Percentiles rank a stretch among this genome's conserved stretches.
Evolutionary conservation across 2,329 filamentous ascomycete genomes (phyloP).

Genomic region (Fusarium albidum): DNA sequence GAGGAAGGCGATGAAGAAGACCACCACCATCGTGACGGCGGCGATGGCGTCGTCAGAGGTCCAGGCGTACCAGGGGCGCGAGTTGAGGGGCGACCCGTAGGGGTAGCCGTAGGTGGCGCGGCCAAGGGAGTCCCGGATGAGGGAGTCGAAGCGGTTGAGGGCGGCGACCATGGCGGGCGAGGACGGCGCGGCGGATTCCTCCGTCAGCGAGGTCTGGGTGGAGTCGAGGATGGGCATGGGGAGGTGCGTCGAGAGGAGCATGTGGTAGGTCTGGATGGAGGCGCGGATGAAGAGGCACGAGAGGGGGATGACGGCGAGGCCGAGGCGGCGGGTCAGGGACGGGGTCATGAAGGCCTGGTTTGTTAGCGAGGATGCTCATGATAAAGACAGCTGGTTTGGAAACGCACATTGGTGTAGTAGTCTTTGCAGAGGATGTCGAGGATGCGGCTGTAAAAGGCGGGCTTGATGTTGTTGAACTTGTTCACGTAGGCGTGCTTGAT

Average conservation of each 20-base stretch:
- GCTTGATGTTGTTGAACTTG: slow-evolving; percentile 98
- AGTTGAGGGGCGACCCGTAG: slow-evolving; percentile 49
- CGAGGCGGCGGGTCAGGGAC: slow-evolving; percentile 87
- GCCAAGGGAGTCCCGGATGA: slow-evolving; percentile 79
- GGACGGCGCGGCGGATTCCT: slow-evolving; percentile 68
- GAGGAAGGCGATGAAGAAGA: slow-evolving; percentile 86
- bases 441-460: slow-evolving; percentile 86
- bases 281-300: slow-evolving; percentile 96
- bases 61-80: slow-evolving; percentile 61
- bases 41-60: slow-evolving; percentile 79
- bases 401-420: slow-evolving; percentile 90
- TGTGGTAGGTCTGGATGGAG: slow-evolving; percentile 95
- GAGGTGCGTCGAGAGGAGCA: slow-evolving; percentile 91
- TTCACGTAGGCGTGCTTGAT: slow-evolving; percentile 97
- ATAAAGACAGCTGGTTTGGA: too few species aligned
- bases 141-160: slow-evolving; percentile 78
- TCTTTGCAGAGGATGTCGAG: slow-evolving; percentile 96
- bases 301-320: slow-evolving; percentile 88
- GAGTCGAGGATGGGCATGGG: slow-evolving; percentile 75
- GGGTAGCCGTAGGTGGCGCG: slow-evolving; percentile 73
- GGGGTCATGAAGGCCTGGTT: slow-evolving; percentile 84
- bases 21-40: slow-evolving; percentile 80
- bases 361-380: too few species aligned
- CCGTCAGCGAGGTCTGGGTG: slow-evolving; percentile 69
- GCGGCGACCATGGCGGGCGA: slow-evolving; percentile 81